These are phyloP conservation scores for Phytophthora nicotianae DNA, from an alignment of 352 stramenopile species.

Conservation along the genomic window DNA sequence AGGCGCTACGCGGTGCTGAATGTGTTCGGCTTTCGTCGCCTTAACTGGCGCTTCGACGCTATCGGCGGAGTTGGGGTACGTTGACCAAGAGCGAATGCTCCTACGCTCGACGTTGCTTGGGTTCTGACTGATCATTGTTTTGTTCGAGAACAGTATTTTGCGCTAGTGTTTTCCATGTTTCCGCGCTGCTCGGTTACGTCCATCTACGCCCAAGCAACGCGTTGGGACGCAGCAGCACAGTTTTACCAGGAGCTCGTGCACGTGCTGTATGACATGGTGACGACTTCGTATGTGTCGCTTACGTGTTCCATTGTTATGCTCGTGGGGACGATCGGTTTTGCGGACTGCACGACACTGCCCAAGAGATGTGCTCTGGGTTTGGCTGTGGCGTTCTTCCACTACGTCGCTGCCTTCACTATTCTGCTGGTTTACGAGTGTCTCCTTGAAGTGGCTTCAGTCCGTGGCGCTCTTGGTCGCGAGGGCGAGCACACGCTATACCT, in stretches of 20 bases:
- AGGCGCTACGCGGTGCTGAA: conserved; percentile 87
- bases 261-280: conserved; percentile 74
- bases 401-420: conserved; percentile 69
- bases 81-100: conserved; percentile 1
- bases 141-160: conserved; percentile 77
- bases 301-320: conserved; percentile 64
- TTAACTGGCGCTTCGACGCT: conserved; percentile 95
- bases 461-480: conserved; percentile 64
- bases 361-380: conserved; percentile 64
- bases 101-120: neutral
- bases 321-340: conserved; percentile 64
- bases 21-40: conserved; percentile 89
- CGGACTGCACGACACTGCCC: conserved; percentile 69
- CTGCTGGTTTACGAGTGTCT: conserved; percentile 84
- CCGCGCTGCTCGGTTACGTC: conserved; percentile 85
- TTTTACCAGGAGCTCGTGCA: conserved; percentile 64
- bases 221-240: conserved; percentile 39
- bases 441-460: conserved; percentile 71
- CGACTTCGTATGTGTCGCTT: conserved; percentile 77
- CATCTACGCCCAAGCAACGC: conserved; percentile 68
- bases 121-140: conserved; percentile 14
- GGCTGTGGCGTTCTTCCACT: conserved; percentile 60
- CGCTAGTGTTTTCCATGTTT: conserved; percentile 92
- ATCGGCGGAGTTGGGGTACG: conserved; percentile 84
- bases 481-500: conserved; percentile 77